Base-by-base conservation (phyloP, 2,329 filamentous ascomycete genomes). In the Colletotrichum sojae region DNA sequence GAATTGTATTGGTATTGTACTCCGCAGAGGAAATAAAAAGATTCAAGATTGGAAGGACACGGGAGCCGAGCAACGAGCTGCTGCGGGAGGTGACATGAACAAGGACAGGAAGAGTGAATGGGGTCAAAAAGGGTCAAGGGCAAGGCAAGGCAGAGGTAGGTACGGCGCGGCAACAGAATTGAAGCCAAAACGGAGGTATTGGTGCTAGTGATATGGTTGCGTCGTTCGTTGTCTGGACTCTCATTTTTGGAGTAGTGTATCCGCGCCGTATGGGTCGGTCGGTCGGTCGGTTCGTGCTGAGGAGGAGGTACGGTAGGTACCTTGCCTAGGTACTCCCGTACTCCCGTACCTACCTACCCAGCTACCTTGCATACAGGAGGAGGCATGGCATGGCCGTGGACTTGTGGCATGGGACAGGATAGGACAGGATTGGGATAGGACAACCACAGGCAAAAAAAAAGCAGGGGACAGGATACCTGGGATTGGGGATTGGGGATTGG, bases 211-310 rank as follows among this genome's bases (percentile, higher is more conserved):
- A 61, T 69, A 68, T 71, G 69, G 69, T 69, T 71, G 69, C 69
- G 69, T 69, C 69, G 65, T 71, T 55, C 51, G 69, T 66, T 66
- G 66, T 71, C 69, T 69, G 69, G 69, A 61, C 65, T 69, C 54
- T 69, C 54, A 55, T 56, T 45, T 54, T 58, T 51, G 58, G 64
- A 56, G 59, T 57, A 51, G 36, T 62, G 59, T 54, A 62, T 53
- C 51, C 49, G 39, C 39, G 51, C 31, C 49, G 39, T 53, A 53
- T 53, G 57, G 59, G 49, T 49, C 46, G 43, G 43, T 46, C 43
- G 43, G 43, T 46, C 43, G 43, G 43, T 46, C 46, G n/a, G 46
- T 49, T 49, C 46, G 46, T 49, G 12, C 12, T 20, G 46, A 16
- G 45, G 18, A 49, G 46, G 46, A 43, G 55, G 40, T 58, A 18